A percentile compares a stretch with the other conserved stretches of the same genome.
Conservation (phyloP, 2,329 filamentous ascomycete species). For the Fusarium sarcochroum region DNA sequence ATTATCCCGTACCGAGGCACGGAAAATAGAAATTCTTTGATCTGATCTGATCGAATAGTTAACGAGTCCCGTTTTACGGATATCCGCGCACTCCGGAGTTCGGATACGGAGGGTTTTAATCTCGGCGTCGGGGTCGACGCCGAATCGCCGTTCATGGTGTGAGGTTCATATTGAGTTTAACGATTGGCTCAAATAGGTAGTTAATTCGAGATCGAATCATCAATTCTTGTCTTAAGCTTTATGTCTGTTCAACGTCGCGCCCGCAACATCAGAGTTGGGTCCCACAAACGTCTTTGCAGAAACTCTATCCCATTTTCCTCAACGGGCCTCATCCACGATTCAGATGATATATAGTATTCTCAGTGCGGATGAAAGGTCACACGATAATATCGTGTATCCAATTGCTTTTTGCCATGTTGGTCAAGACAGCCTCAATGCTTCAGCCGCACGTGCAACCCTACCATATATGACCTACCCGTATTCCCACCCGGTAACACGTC, state of each 20-base stretch:
- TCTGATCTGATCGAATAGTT: not conserved
- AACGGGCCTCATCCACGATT: no score
- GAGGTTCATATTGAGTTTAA: not conserved
- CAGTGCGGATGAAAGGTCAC: not conserved
- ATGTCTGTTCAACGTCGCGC: no score
- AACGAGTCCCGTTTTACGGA: not conserved
- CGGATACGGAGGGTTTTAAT: not conserved
- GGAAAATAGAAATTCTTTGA: not conserved
- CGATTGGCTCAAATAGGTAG: not conserved
- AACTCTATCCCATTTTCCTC: not conserved
- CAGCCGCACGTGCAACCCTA: conserved; percentile 13
- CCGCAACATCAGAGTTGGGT: no score
- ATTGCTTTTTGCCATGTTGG: not conserved
- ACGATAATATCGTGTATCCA: not conserved
- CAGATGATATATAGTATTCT: not conserved
- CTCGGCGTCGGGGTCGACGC: conserved; percentile 18
- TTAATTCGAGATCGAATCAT: not conserved
- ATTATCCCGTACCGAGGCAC: not conserved
- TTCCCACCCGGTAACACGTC: conserved; percentile 16
- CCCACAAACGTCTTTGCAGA: not conserved
- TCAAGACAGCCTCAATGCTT: not conserved
- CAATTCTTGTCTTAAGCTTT: no score
- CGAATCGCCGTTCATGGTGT: conserved; percentile 18
- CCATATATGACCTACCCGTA: not conserved
- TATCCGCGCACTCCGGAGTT: conserved; percentile 1